Percentiles rank a stretch among this genome's conserved stretches.
phyloP scores from a whole-genome alignment of 1,139 yeast species.

The Blastobotrys buckinghamii region DNA sequence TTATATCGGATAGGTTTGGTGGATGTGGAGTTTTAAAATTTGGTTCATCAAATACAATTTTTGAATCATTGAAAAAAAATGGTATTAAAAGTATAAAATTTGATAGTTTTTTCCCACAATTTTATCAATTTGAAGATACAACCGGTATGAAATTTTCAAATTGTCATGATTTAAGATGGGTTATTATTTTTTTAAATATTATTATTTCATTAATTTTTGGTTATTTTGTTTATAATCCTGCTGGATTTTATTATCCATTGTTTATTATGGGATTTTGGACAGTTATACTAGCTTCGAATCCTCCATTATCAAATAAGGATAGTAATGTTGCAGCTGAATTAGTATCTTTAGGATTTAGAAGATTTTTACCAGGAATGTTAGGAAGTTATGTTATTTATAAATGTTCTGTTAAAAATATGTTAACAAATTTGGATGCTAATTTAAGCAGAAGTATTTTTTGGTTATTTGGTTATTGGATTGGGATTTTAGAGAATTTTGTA shows the following conservation, averaged over 20 bases:
- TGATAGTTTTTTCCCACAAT: slow-evolving; percentile 67
- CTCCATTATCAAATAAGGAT: slow-evolving; percentile 59
- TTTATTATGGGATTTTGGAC: slow-evolving; percentile 82
- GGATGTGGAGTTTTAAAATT: slow-evolving; percentile 72
- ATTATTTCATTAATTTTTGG: slow-evolving; percentile 48
- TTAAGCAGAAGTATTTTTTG: slow-evolving; percentile 56
- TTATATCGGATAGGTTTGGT: slow-evolving; percentile 65
- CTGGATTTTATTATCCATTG: slow-evolving; percentile 56
- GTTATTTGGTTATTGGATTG: slow-evolving; percentile 82
- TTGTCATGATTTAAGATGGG: slow-evolving; percentile 62
- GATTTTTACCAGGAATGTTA: slow-evolving; percentile 72
- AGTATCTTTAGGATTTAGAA: slow-evolving; percentile 62
- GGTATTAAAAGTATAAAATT: slow-evolving; percentile 53
- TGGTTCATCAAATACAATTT: slow-evolving; percentile 49
- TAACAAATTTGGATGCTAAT: slow-evolving; percentile 28
- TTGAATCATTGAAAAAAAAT: slow-evolving; percentile 40
- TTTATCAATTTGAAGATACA: slow-evolving; percentile 50
- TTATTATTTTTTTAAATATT: slow-evolving; percentile 53
- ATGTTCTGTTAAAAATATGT: slow-evolving; percentile 39
- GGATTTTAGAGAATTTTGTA: slow-evolving; percentile 78
- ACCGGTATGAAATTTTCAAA: slow-evolving; percentile 36
- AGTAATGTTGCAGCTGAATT: slow-evolving; percentile 46
- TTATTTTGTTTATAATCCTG: slow-evolving; percentile 51
- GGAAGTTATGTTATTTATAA: slow-evolving; percentile 71
- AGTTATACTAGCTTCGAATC: slow-evolving; percentile 71